A percentile compares a stretch with the other conserved stretches of the same genome.
These are phyloP conservation scores for Ceratobasidium sp. DNA, from an alignment of 1,284 basidiomycete genomes.

Conservation along the genomic window DNA sequence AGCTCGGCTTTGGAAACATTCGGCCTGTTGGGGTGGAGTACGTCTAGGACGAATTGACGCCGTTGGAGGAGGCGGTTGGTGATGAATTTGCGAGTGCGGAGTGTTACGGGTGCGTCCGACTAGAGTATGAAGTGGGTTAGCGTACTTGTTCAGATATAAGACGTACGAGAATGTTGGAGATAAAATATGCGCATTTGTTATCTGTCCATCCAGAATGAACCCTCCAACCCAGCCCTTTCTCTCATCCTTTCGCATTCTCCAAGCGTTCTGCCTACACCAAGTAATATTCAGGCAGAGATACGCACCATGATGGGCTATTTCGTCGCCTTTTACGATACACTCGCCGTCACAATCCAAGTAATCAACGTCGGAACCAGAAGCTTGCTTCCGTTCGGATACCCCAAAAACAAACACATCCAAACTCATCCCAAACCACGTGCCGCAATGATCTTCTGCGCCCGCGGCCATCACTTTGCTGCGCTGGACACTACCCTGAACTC, in stretches of 20 bases:
- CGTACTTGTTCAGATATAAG: background rate
- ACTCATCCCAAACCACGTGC: slow-evolving; percentile 9
- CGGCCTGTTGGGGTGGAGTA: slow-evolving; percentile 95
- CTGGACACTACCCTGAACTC: background rate
- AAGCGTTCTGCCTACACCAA: background rate
- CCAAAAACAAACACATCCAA: slow-evolving; percentile 9
- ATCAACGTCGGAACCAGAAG: slow-evolving; percentile 27
- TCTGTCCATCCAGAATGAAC: slow-evolving; percentile 44
- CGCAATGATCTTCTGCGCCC: background rate
- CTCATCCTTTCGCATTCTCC: slow-evolving; percentile 2
- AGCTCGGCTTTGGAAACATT: slow-evolving; percentile 97
- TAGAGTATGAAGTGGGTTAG: slow-evolving; percentile 35
- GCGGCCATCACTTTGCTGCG: slow-evolving; percentile 24
- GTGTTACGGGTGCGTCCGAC: slow-evolving; percentile 91
- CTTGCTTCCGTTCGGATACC: slow-evolving; percentile 30
- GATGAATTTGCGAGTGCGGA: slow-evolving; percentile 99
- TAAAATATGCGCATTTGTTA: slow-evolving; percentile 22
- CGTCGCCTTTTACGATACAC: slow-evolving; percentile 48
- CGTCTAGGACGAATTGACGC: slow-evolving; percentile 92
- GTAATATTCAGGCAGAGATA: background rate
- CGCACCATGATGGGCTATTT: slow-evolving; percentile 50
- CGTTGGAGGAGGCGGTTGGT: slow-evolving; percentile 98
- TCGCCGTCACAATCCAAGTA: slow-evolving; percentile 46
- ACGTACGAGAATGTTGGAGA: slow-evolving; percentile 29
- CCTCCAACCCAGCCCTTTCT: slow-evolving; percentile 14